Conservation (phyloP, 2,329 filamentous ascomycete species). For the Torrubiella hemipterigena region DNA sequence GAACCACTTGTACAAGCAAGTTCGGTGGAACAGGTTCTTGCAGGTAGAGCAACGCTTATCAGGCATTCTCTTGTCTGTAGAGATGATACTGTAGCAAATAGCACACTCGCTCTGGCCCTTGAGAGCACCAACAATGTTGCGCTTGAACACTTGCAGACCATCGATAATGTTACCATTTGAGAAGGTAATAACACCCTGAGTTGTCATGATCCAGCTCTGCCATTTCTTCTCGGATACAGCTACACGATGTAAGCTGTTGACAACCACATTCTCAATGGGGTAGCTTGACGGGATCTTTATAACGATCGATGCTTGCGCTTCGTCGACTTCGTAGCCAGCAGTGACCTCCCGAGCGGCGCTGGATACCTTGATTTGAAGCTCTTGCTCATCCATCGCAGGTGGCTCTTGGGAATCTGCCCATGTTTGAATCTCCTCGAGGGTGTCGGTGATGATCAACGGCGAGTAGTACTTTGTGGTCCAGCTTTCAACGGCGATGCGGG, state of each 20-base stretch:
- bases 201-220: slow-evolving; percentile 80
- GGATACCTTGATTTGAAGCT: slow-evolving; percentile 58
- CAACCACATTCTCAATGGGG: slow-evolving; percentile 66
- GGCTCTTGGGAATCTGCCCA: slow-evolving; percentile 49
- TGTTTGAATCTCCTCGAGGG: slow-evolving; percentile 52
- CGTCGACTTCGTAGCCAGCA: slow-evolving; percentile 79
- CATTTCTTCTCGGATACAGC: slow-evolving; percentile 86
- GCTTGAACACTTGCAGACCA: slow-evolving; percentile 71
- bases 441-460: slow-evolving; percentile 51
- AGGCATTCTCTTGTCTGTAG: slow-evolving; percentile 75
- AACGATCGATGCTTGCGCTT: slow-evolving; percentile 70
- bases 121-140: slow-evolving; percentile 76
- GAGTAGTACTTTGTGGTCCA: slow-evolving; percentile 86
- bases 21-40: slow-evolving; percentile 84
- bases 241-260: slow-evolving; percentile 69
- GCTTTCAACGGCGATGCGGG: slow-evolving; percentile 61
- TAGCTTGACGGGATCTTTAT: slow-evolving; percentile 72
- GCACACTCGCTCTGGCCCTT: slow-evolving; percentile 93
- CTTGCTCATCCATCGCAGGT: slow-evolving; percentile 37
- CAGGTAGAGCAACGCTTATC: slow-evolving; percentile 88
- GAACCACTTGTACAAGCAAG: slow-evolving; percentile 95
- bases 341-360: slow-evolving; percentile 62
- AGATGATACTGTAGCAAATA: slow-evolving; percentile 93
- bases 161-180: slow-evolving; percentile 83
- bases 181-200: slow-evolving; percentile 87